Evolutionary conservation across 345 rosid genomes (phyloP).

Genomic region (Erysimum cheiranthoides): DNA sequence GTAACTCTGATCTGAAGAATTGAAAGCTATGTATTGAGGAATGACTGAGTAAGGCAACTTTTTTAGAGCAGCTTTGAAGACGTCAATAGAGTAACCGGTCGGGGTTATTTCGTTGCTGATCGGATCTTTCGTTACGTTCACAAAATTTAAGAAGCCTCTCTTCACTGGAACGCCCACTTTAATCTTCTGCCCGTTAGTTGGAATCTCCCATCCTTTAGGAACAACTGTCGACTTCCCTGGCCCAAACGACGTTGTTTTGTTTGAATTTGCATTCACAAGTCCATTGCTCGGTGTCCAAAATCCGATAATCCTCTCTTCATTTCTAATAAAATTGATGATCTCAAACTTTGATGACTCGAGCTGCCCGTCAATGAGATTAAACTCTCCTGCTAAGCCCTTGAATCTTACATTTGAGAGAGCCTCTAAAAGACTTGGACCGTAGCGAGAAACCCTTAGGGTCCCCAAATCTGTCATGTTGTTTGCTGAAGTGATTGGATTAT

Average conservation of each 20-base stretch:
- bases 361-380: constrained; percentile 45
- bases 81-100: constrained; percentile 43
- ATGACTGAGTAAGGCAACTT: constrained; percentile 37
- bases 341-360: constrained; percentile 47
- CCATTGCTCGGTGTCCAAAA: constrained; percentile 47
- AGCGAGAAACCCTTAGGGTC: constrained; percentile 16
- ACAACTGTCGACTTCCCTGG: constrained; percentile 36
- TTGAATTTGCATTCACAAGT: neutral
- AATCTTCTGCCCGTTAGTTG: constrained; percentile 42
- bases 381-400: constrained; percentile 50
- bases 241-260: neutral
- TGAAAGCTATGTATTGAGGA: constrained; percentile 30
- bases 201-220: constrained; percentile 51
- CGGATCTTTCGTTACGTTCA: neutral
- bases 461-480: constrained; percentile 15
- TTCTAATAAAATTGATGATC: constrained; percentile 48
- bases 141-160: constrained; percentile 42
- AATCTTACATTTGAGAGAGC: constrained; percentile 39
- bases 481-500: neutral
- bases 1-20: constrained; percentile 36
- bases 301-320: constrained; percentile 41
- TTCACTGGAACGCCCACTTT: constrained; percentile 51
- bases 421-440: constrained; percentile 40
- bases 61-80: constrained; percentile 38
- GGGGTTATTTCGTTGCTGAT: neutral